Evolutionary conservation across 176 grass and related monocot genomes (phyloP).

Genomic region (Oryza australiensis): DNA sequence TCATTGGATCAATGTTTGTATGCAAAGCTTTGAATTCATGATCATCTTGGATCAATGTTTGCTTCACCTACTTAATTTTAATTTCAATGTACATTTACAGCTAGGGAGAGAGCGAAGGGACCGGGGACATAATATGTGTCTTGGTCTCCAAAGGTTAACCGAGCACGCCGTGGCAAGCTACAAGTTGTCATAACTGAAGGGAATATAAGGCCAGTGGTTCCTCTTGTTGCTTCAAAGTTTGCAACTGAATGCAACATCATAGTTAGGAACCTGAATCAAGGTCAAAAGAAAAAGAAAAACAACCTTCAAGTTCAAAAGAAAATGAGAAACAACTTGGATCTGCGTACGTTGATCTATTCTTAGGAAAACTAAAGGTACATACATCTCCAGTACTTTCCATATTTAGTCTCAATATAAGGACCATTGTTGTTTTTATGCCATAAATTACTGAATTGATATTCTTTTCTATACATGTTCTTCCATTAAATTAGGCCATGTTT

Average conservation of each 20-base stretch:
- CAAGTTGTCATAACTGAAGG: background rate
- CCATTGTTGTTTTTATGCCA: too few species aligned
- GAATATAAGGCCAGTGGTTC: background rate
- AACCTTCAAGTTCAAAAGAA: too few species aligned
- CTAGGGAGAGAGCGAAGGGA: background rate
- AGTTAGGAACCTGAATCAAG: background rate
- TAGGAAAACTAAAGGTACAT: background rate
- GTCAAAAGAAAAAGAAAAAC: too few species aligned
- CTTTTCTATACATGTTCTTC: background rate
- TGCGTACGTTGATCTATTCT: background rate
- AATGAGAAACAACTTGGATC: too few species aligned
- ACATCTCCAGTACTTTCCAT: background rate
- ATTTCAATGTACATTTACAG: too few species aligned
- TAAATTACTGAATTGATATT: background rate
- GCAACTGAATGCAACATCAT: background rate
- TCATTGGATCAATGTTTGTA: too few species aligned
- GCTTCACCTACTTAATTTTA: too few species aligned
- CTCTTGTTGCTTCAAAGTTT: constrained; percentile 22
- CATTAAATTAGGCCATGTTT: background rate
- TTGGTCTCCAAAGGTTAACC: background rate
- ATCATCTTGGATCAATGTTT: too few species aligned
- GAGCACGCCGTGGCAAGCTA: background rate
- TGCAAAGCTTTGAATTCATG: too few species aligned
- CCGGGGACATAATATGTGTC: background rate
- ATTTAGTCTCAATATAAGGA: background rate